Base-by-base conservation (phyloP, 495 filamentous ascomycete genomes). In the Neurospora sp. region DNA sequence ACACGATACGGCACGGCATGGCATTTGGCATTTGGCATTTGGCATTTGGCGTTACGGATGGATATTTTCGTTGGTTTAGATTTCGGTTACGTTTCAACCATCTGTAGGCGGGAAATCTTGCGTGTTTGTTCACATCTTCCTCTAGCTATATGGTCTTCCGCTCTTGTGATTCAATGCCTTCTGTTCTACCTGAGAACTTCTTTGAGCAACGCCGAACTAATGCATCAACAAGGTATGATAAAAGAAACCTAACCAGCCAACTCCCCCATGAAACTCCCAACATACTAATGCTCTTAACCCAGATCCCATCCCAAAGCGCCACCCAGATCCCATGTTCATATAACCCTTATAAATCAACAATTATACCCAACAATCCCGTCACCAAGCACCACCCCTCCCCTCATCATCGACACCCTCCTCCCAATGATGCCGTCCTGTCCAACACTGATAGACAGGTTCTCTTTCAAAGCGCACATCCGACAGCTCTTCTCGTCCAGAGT, bases 361-460 rank as follows among this genome's bases (percentile, higher is more conserved):
- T 86, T 86, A 68, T 83, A 84, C 39, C 84, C 84, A 27, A 85
- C 81, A 40, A 86, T 85, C 9, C 84, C 84, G 65, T 86, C 84
- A 8, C 79, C 83, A 10, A 85, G 68, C 16, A 83, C 68, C 44
- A 78, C 74, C 2, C 40, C 74, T 3, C 72, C 74, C 18, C 72
- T 74, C 74, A 76, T 80, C 37, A 86, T 75, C 10, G 83, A 84
- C 18, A 86, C 82, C 27, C 84, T 76, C 59, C 84, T 79, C 18
- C 84, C 84, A 27, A 86, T 85, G 71, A 86, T 84, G 22, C 84
- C 84, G 12, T 83, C 78, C 8, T 74, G 69, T 3, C 84, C 83
- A 16, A 85, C 82, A 27, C 81, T 76, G 3, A 85, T 76, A 42
- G 79, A 80, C 40, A 85, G 74, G 1, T 81, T 79, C 38, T 77